Evolutionary conservation across 78 protist species (phyloP), one percentile per base, ranked within the genome.

Genomic region (Dictyostelium brefeldianum): DNA sequence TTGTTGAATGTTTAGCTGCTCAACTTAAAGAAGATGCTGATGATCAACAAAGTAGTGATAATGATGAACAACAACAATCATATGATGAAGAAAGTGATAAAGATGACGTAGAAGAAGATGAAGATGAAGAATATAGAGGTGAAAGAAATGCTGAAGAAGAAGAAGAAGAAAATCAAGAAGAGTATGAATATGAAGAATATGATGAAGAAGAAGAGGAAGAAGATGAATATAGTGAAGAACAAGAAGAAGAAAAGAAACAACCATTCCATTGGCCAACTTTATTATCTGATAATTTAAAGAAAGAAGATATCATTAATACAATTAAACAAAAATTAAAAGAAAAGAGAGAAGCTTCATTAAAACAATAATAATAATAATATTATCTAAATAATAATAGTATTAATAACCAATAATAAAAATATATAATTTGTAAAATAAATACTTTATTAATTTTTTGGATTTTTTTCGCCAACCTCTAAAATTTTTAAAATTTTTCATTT

Each of bases 271-370:
- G 70, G 65, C 50, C 83, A 27, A 36, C 43, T 36, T 15, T 25
- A 5, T 47, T 78, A 48, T 36, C 17, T 31, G 43, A 78, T 22
- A 17, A 50, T 17, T 22, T 78, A 36, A 78, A 47, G 22, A 82
- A 71, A 53, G 90, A 82, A 48, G 46, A 71, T 25, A 50, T 82
- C 50, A 43, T 82, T 14, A 77, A 69, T 41, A 27, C 59, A 36
- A 20, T 82, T 18, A 82, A 69, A 53, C 64, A 82, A 71, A 82
- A 70, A 50, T 17, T 82, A 5, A 20, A 73, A 53, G 79, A 48
- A 53, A 70, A 51, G 18, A 65, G 41, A 70, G 22, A 46, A 9
- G 22, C 43, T 65, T 31, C 36, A 79, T 53, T 54, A 0, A 54
- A 79, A 51, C 11, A 25, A 25, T 54, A 51, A n/a, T n/a, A n/a